Percentiles rank a stretch among this genome's conserved stretches.
phyloP scores from a whole-genome alignment of 2,329 filamentous ascomycete genomes.

The Paecilomyces formosus region DNA sequence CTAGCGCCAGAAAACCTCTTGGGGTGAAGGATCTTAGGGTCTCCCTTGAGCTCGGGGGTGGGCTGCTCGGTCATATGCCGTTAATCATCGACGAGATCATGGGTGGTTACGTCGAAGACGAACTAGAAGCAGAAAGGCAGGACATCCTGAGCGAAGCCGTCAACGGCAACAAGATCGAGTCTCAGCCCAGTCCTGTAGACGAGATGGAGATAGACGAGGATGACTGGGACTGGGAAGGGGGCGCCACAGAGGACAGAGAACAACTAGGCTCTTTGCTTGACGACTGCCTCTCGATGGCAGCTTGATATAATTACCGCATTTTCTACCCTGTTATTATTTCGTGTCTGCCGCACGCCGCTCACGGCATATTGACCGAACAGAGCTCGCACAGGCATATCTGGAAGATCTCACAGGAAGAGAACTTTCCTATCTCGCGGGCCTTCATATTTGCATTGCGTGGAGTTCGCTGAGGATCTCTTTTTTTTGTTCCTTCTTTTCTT shows the following conservation, averaged over 20 bases:
- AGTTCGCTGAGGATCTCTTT: slow-evolving; percentile 11
- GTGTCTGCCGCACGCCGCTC: neutral
- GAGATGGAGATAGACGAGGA: slow-evolving; percentile 35
- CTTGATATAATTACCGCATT: slow-evolving; percentile 15
- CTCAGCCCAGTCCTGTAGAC: slow-evolving; percentile 16
- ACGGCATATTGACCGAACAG: neutral
- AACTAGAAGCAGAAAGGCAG: slow-evolving; percentile 51
- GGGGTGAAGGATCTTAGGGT: slow-evolving; percentile 72
- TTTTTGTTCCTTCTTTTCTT: slow-evolving; percentile 4
- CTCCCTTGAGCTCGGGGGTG: slow-evolving; percentile 67
- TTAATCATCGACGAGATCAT: slow-evolving; percentile 64
- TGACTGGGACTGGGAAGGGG: slow-evolving; percentile 33
- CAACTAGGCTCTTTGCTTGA: slow-evolving; percentile 33
- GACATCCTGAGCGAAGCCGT: slow-evolving; percentile 18
- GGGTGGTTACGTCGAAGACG: slow-evolving; percentile 66
- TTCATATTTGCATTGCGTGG: slow-evolving; percentile 18
- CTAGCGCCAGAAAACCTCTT: slow-evolving; percentile 62
- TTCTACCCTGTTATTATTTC: slow-evolving; percentile 4
- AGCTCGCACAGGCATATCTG: neutral
- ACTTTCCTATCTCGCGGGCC: slow-evolving; percentile 9
- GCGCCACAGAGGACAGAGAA: slow-evolving; percentile 24
- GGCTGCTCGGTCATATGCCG: slow-evolving; percentile 69
- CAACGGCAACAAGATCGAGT: slow-evolving; percentile 9
- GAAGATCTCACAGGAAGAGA: slow-evolving; percentile 4
- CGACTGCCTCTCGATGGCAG: slow-evolving; percentile 35